phyloP scores from a whole-genome alignment of 495 filamentous ascomycete species.

The Bombardia bombarda region DNA sequence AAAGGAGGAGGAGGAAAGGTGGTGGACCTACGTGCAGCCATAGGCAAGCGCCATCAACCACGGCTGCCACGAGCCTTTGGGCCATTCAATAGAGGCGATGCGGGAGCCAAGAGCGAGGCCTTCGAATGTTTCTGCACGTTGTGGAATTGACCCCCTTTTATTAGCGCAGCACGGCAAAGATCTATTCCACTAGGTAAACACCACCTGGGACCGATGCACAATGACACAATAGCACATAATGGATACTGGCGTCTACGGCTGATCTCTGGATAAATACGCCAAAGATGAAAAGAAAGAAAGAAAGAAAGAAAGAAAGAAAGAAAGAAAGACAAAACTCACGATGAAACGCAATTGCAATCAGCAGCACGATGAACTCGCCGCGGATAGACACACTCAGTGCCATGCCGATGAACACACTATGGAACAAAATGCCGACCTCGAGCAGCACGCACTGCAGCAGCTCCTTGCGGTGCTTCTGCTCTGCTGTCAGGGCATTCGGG shows the following conservation, averaged over 20 bases:
- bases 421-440: conserved; percentile 79
- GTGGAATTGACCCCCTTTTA: neutral
- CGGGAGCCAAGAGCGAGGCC: conserved; percentile 66
- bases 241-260: too few species aligned
- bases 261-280: too few species aligned
- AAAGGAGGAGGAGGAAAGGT: too few species aligned
- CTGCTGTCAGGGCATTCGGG: conserved; percentile 18
- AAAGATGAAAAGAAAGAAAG: too few species aligned
- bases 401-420: conserved; percentile 85
- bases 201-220: too few species aligned
- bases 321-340: conserved; percentile 22
- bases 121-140: conserved; percentile 50
- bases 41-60: conserved; percentile 93
- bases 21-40: conserved; percentile 45
- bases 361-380: conserved; percentile 65
- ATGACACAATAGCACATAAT: too few species aligned
- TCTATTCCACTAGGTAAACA: neutral
- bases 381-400: conserved; percentile 70
- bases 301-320: too few species aligned
- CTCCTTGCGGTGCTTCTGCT: conserved; percentile 45
- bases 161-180: neutral
- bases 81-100: conserved; percentile 55
- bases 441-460: conserved; percentile 73
- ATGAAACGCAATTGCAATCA: conserved; percentile 76
- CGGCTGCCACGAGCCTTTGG: conserved; percentile 48